Evolutionary conservation across 371 early-diverging fungal species (phyloP).

Genomic region (Mucor saturninus): DNA sequence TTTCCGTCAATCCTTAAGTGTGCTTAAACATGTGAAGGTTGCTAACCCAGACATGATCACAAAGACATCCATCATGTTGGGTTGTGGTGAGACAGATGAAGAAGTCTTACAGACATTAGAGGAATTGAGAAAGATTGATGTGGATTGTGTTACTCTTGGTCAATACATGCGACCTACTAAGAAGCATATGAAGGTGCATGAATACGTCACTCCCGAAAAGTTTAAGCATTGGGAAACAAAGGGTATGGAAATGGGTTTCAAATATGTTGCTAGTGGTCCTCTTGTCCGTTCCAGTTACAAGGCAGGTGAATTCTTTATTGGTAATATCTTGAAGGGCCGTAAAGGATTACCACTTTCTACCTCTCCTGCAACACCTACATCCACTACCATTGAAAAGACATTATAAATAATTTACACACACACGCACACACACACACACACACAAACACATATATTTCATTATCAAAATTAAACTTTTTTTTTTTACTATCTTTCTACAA

Average conservation of each 20-base stretch:
- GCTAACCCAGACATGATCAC: constrained; percentile 83
- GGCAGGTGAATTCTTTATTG: constrained; percentile 97
- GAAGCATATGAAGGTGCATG: constrained; percentile 96
- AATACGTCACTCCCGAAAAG: constrained; percentile 93
- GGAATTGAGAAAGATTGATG: constrained; percentile 82
- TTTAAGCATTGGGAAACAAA: constrained; percentile 90
- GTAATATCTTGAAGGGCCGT: constrained; percentile 77
- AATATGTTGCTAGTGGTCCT: constrained; percentile 95
- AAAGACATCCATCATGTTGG: constrained; percentile 98
- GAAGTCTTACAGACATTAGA: constrained; percentile 89
- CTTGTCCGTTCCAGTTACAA: constrained; percentile 96
- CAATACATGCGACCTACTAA: constrained; percentile 99
- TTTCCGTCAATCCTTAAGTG: constrained; percentile 90
- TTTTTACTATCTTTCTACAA: too few relatives aligned
- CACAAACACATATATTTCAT: too few relatives aligned
- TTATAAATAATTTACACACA: constrained; percentile 5
- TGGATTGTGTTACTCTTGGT: constrained; percentile 98
- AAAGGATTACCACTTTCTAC: constrained; percentile 42
- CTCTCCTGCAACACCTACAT: background rate
- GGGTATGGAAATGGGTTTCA: constrained; percentile 90
- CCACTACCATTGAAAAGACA: constrained; percentile 1
- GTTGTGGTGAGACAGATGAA: constrained; percentile 94
- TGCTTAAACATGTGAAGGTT: constrained; percentile 88
- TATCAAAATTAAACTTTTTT: too few relatives aligned
- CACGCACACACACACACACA: too few relatives aligned